These are phyloP conservation scores for Lactifluus hygrophoroides DNA, from an alignment of 768 basidiomycete species.

Conservation along the genomic window DNA sequence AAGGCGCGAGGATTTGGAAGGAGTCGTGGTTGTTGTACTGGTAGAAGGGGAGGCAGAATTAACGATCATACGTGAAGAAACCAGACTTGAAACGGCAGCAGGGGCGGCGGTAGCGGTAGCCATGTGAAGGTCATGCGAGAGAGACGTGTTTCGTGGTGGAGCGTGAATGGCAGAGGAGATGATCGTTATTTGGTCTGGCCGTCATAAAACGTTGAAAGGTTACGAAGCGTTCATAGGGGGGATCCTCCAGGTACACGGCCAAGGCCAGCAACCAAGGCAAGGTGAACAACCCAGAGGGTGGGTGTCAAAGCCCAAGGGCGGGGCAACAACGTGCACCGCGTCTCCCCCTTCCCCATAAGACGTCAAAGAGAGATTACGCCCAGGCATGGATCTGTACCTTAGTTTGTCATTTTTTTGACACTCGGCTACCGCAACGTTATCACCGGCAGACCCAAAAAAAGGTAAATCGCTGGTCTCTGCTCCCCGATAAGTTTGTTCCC, in stretches of 20 bases:
- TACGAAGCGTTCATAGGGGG: too few species aligned
- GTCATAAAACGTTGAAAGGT: neutral
- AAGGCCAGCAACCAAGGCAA: too few species aligned
- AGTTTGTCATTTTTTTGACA: too few species aligned
- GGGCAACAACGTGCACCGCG: too few species aligned
- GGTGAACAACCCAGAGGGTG: too few species aligned
- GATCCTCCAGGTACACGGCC: too few species aligned
- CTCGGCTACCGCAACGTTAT: neutral
- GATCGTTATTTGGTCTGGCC: neutral
- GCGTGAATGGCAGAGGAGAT: neutral
- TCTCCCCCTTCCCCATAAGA: too few species aligned
- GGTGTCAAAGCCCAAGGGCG: too few species aligned
- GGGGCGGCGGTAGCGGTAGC: slow-evolving; percentile 38
- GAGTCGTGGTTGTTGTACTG: slow-evolving; percentile 4
- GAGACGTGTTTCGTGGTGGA: neutral
- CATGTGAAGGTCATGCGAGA: slow-evolving; percentile 32
- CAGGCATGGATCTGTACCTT: too few species aligned
- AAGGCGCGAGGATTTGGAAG: slow-evolving; percentile 29
- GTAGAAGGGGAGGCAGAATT: neutral
- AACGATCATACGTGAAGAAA: slow-evolving; percentile 27
- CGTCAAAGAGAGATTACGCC: too few species aligned
- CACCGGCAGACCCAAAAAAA: neutral
- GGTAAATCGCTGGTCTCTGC: too few species aligned
- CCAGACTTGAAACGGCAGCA: slow-evolving; percentile 35
- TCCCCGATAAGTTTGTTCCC: too few species aligned